Evolutionary conservation across 2,329 filamentous ascomycete genomes (phyloP), one percentile per base, ranked within the genome.

Genomic region (Monosporascus sp.): DNA sequence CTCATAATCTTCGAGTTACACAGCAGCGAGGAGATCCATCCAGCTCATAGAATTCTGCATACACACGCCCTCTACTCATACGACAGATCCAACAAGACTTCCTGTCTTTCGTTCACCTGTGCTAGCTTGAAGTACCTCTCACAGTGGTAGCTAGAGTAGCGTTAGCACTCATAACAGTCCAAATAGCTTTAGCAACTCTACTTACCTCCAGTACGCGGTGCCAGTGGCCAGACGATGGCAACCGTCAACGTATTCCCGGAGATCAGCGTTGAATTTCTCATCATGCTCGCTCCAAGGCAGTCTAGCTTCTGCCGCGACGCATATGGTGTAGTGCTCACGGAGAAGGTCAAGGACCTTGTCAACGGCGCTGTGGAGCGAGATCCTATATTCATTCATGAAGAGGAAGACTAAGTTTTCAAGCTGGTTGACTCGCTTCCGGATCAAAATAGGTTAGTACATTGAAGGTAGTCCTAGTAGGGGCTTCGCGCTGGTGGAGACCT

Each of bases 251-350:
- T 64, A 66, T 49, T 65, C 57, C 17, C 60, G 55, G 9, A 66
- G 64, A 18, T 65, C 49, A 9, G 51, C 55, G 37, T 67, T 67
- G 5, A 66, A 38, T 24, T 63, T 58, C 31, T 63, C 58, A 44
- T 67, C 63, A 7, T 58, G 53, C 48, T 60, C 38, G 48, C 63
- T 64, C 65, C 65, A 67, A 11, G 65, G 65, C 17, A 67, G 53
- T 11, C 63, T 60, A 43, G 61, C 51, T 49, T 66, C 64, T 1
- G 65, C 65, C 0, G 58, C 64, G 0, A 64, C 56, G 31, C 63
- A 66, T 35, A 62, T 60, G 5, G 37, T 55, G 48, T 67, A 66
- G 49, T 65, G 65, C 24, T 65, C 58, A 7, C 63, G 62, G 18
- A 67, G 66, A 8, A 67, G 61, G 18, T 60, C 59, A 2, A 64